Evolutionary conservation across 78 protist genomes (phyloP), one percentile per base, ranked within the genome.

Genomic region (Chrysochromulina parva): DNA sequence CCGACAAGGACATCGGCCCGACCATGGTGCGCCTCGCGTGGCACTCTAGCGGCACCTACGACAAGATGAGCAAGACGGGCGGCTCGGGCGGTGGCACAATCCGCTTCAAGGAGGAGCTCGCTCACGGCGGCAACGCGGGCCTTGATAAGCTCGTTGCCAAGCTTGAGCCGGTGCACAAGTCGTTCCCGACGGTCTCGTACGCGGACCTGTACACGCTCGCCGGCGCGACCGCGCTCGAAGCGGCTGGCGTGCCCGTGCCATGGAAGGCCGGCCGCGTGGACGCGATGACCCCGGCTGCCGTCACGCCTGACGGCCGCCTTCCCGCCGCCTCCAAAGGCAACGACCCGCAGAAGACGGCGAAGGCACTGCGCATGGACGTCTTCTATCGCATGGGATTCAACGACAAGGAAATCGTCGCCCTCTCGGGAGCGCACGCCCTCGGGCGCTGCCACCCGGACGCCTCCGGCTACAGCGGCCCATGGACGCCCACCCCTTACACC

Each of bases 201-300:
- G 95, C 92, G 47, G 97, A 96, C 55, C 92, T 96, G 55, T 96
- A 86, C 92, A 92, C 94, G 19, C 62, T 95, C 66, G 96, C 95
- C 66, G 94, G 93, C 16, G 71, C 52, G 55, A 91, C 91, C 0
- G 96, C 96, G 26, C 82, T 96, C 82, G 93, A 90, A 62, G 88
- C 80, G 76, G 89, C 91, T 82, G 96, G 94, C 11, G 97, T 96
- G 66, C 97, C 97, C 28, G 57, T 96, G 54, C 69, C 92, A 54
- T 96, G 91, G 93, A 10, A 59, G 50, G 67, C 88, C 24, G 97
- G 97, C 76, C 93, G 97, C 14, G 82, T 69, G 1, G 91, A 88
- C 58, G 91, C 80, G 55, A 6, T 66, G 28, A 28, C 9, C 62
- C 81, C 78, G 16, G 2, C 80, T 3, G 48, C 80, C 16, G 91